Percentiles rank a stretch among this genome's conserved stretches.
phyloP scores from a whole-genome alignment of 1,284 basidiomycete genomes.

The Apiotrichum porosum region DNA sequence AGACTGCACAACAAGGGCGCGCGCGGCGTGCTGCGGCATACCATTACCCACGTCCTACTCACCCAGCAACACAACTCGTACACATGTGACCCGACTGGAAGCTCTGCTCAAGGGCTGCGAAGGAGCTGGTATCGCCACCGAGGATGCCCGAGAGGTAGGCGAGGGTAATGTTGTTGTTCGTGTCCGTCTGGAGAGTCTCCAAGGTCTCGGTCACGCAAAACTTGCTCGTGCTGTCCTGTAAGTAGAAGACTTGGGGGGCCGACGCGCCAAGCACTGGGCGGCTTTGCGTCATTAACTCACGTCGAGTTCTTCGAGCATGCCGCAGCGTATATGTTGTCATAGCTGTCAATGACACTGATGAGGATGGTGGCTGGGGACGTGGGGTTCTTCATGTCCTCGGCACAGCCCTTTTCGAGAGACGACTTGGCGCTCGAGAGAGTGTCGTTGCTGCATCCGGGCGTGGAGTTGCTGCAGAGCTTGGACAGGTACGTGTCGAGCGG shows the following conservation, averaged over 20 bases:
- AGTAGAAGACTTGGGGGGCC: no score
- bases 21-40: no score
- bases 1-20: no score
- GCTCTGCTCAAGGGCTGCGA: conserved; percentile 14
- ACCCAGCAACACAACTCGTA: conserved; percentile 31
- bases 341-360: conserved; percentile 22
- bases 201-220: conserved; percentile 40
- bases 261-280: no score
- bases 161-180: conserved; percentile 24
- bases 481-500: conserved; percentile 35
- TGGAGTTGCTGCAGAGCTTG: conserved; percentile 30
- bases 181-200: conserved; percentile 30
- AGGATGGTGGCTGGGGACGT: conserved; percentile 30
- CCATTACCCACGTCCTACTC: no score
- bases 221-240: conserved; percentile 29
- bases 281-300: no score
- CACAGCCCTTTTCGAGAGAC: conserved; percentile 1
- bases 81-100: conserved; percentile 33
- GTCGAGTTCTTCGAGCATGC: conserved; percentile 40
- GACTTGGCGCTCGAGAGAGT: conserved; percentile 30
- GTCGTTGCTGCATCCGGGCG: conserved; percentile 37
- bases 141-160: conserved; percentile 27
- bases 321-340: conserved; percentile 30
- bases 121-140: conserved; percentile 13
- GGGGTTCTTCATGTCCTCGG: conserved; percentile 4